Conservation (phyloP, 371 early-diverging fungal species). For the Mortierella polycephala region DNA sequence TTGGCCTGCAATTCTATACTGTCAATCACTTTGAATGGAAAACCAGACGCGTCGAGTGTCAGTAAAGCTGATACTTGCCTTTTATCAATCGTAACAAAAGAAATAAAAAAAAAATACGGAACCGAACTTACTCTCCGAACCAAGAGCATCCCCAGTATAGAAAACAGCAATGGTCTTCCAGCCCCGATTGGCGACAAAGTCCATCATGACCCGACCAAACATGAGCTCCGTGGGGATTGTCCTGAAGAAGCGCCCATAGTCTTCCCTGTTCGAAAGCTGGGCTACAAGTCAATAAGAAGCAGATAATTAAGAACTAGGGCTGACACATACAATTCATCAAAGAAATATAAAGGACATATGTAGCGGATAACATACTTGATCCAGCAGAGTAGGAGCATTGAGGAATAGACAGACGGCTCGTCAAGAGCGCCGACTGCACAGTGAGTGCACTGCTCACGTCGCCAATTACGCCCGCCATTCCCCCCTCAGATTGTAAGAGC, state of each 20-base stretch:
- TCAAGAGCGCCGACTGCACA: slow-evolving; percentile 65
- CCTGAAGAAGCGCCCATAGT: slow-evolving; percentile 68
- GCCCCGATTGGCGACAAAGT: slow-evolving; percentile 64
- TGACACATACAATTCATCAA: too few relatives aligned
- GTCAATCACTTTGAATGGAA: slow-evolving; percentile 58
- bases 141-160: slow-evolving; percentile 63
- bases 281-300: slow-evolving; percentile 38
- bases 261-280: slow-evolving; percentile 65
- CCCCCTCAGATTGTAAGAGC: slow-evolving; percentile 59
- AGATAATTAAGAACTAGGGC: too few relatives aligned
- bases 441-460: slow-evolving; percentile 72
- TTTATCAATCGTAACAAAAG: not conserved
- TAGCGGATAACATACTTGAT: slow-evolving; percentile 56
- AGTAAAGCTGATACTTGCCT: too few relatives aligned
- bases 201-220: slow-evolving; percentile 63
- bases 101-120: too few relatives aligned
- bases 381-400: slow-evolving; percentile 71
- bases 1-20: slow-evolving; percentile 60
- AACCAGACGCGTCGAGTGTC: too few relatives aligned
- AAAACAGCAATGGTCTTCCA: slow-evolving; percentile 65
- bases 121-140: slow-evolving; percentile 59
- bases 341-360: not conserved
- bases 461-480: slow-evolving; percentile 66
- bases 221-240: slow-evolving; percentile 66
- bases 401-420: slow-evolving; percentile 69